Conservation (phyloP, 192 early-diverging fungal species). For the Geosiphon pyriformis region DNA sequence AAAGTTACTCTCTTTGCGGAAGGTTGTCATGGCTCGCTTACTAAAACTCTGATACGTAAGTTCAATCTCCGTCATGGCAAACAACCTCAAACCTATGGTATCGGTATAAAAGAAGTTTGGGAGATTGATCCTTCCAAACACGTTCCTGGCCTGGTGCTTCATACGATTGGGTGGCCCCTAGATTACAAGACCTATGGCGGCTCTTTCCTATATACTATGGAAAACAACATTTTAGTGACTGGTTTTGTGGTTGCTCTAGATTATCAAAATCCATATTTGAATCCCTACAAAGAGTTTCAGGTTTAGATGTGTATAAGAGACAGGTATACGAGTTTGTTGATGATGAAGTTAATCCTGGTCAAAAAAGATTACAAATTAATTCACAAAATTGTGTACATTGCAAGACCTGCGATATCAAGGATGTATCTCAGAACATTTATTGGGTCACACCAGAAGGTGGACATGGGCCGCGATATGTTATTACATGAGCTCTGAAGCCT, state of each 20-base stretch:
- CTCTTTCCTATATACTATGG: constrained; percentile 94
- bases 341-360: constrained; percentile 78
- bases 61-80: constrained; percentile 84
- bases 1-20: constrained; percentile 95
- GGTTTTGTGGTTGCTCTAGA: constrained; percentile 91
- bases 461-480: constrained; percentile 36
- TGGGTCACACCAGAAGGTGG: constrained; percentile 83
- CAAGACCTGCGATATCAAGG: constrained; percentile 99
- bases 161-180: constrained; percentile 90
- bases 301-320: too few relatives aligned
- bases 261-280: constrained; percentile 91
- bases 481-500: too few relatives aligned
- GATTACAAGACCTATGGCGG: constrained; percentile 91
- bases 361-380: constrained; percentile 96
- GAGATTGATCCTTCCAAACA: constrained; percentile 84
- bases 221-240: constrained; percentile 78
- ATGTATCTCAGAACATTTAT: constrained; percentile 97
- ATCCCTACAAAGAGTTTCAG: constrained; percentile 94
- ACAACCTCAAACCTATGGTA: constrained; percentile 88
- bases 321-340: constrained; percentile 98
- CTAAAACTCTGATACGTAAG: constrained; percentile 83
- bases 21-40: constrained; percentile 94
- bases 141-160: constrained; percentile 73
- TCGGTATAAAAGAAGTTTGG: constrained; percentile 98
- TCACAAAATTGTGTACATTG: constrained; percentile 98